These are phyloP conservation scores for Stenogyne calaminthoides DNA, from an alignment of 305 asterid species.

Conservation along the genomic window DNA sequence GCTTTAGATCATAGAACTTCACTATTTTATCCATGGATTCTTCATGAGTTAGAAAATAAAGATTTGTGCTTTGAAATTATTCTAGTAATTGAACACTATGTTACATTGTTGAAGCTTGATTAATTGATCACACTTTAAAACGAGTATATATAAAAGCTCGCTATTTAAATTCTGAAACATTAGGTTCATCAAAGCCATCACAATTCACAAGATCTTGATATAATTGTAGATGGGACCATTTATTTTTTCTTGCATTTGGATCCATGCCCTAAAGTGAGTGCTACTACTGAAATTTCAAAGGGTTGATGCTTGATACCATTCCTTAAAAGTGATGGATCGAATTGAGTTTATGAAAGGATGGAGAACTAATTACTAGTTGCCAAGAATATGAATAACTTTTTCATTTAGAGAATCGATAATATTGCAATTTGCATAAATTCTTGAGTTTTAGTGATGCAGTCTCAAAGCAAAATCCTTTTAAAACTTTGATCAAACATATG, in stretches of 20 bases:
- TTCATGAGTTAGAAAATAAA: neutral
- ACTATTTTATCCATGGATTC: slow-evolving; percentile 10
- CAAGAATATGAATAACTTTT: slow-evolving; percentile 29
- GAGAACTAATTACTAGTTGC: neutral
- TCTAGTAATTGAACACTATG: neutral
- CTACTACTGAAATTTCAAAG: slow-evolving; percentile 18
- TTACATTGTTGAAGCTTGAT: neutral
- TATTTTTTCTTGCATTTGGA: slow-evolving; percentile 23
- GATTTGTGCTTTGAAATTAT: neutral
- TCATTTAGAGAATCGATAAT: neutral
- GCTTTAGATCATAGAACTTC: slow-evolving; percentile 4
- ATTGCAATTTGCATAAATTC: slow-evolving; percentile 4
- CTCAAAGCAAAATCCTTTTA: slow-evolving; percentile 34
- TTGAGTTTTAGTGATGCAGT: slow-evolving; percentile 29
- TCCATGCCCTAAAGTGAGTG: slow-evolving; percentile 33
- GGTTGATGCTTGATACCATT: neutral
- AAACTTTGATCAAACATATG: slow-evolving; percentile 32
- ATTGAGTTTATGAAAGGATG: slow-evolving; percentile 17
- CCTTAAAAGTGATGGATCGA: slow-evolving; percentile 30
- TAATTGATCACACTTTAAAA: neutral
- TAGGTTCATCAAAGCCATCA: neutral
- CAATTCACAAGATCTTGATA: slow-evolving; percentile 7
- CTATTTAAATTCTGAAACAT: neutral
- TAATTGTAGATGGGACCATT: slow-evolving; percentile 11
- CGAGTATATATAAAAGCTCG: neutral